These are phyloP conservation scores for Solanum clarkiae DNA, from an alignment of 257 asterid species.

Conservation along the genomic window DNA sequence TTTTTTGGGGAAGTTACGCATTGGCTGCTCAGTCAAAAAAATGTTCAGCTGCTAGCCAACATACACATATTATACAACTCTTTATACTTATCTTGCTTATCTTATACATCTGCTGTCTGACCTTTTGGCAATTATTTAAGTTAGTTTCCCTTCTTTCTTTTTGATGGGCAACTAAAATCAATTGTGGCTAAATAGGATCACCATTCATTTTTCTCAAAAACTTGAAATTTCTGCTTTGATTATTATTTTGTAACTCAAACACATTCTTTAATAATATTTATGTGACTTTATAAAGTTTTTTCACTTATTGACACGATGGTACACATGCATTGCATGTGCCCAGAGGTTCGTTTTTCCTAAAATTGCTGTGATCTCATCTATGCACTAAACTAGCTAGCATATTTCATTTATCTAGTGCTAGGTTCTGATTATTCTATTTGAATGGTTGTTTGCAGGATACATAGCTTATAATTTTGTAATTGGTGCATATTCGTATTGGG, in stretches of 20 bases:
- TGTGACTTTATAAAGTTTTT: background rate
- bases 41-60: background rate
- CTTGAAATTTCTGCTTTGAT: no score
- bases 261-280: no score
- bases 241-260: no score
- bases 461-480: slow-evolving; percentile 87
- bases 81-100: background rate
- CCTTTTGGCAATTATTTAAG: background rate
- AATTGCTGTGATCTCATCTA: background rate
- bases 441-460: slow-evolving; percentile 45
- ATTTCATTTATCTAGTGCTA: background rate
- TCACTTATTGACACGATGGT: background rate
- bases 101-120: background rate
- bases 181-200: background rate
- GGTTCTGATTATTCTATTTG: background rate
- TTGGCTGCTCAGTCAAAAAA: background rate
- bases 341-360: background rate
- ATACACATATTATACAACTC: background rate
- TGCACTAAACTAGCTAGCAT: background rate
- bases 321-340: background rate
- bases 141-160: background rate
- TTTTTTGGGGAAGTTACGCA: background rate
- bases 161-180: background rate
- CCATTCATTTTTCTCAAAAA: background rate
- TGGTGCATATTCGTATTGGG: slow-evolving; percentile 99